Base-by-base conservation (phyloP, 2,329 filamentous ascomycete genomes). In the Fusarium stilboides region DNA sequence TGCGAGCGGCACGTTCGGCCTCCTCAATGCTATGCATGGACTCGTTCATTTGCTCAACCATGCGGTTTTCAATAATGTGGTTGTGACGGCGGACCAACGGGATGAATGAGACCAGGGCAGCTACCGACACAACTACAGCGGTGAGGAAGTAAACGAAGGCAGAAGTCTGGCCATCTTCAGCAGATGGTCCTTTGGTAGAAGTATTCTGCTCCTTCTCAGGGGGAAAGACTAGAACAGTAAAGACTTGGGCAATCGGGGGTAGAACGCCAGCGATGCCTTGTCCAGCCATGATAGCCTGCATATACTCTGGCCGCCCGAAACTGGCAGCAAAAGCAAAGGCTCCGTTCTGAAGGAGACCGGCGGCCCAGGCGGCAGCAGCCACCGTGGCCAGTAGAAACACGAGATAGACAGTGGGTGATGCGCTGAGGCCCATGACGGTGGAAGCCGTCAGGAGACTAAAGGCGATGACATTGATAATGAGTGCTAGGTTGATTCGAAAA, bases 271-370 rank as follows among this genome's bases (percentile, higher is more conserved):
- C 94, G 6, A 99, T 86, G 33, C 91, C 95, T 80, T 99, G 96
- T 2, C 96, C 96, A 5, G 91, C 90, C 94, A 99, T 98, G 79
- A 98, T 94, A 24, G 92, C 95, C 80, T 98, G 95, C 57, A 94
- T 97, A 79, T 98, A 99, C 79, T 96, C 93, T 20, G 91, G 88
- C 52, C 92, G 86, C 36, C 91, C 93, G 75, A 97, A 98, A 53
- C 93, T 91, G 5, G 92, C 89, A 5, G 94, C 94, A 77, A 94
- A 98, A 4, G 96, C 94, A 78, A 98, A 97, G 13, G 96, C 89
- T 19, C 96, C 96, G 78, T 98, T 98, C 80, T 98, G 96, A 71
- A 94, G 92, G 51, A 98, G 84, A 0, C 92, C 94, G 0, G 94
- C 92, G 0, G 93, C 94, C 76, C 92, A 85, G 69, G 94, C 93